Base-by-base conservation (phyloP, 1,139 yeast species). In the Zygotorulaspora mrakii region DNA sequence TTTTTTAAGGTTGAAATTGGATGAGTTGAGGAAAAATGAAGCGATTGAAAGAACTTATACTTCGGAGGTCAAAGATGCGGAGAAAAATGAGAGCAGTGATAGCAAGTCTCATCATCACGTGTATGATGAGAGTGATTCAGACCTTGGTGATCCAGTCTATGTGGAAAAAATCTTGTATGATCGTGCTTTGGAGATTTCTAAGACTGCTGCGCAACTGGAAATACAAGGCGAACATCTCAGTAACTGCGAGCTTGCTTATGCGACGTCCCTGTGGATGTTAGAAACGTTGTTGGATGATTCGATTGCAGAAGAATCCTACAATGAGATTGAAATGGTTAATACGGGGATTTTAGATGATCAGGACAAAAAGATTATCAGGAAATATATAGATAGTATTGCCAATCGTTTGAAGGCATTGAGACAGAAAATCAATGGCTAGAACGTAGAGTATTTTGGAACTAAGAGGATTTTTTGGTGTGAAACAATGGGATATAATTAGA, bases 191-290 rank as follows among this genome's bases (percentile, higher is more conserved):
- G 97, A 91, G 55, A 85, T 89, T 71, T 84, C 96, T 2, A 76
- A 94, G 52, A 79, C 79, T 42, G 96, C 97, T 0, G 97, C 97
- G 0, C 82, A 82, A 38, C 79, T 82, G 57, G 98, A 91, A 62
- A 70, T 87, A 52, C 78, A 77, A 18, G 82, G 84, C 32, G 86
- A 79, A 44, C 89, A 84, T 58, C 66, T 85, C 41, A 72, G 74
- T 35, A 87, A 84, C 6, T 89, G 96, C 64, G 95, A 88, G 62
- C 65, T 84, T 48, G 84, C 91, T 3, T 91, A 91, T 60, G 86
- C 94, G 6, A 85, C 96, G 0, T 83, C 96, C 0, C 76, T 89
- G 42, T 89, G 96, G 96, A 86, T 91, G 96, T 67, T 91, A 54
- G 94, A 87, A 58, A 87, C 95, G 1, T 67, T 89, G 30, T 65